These are phyloP conservation scores for Purpureocillium takamizusanense DNA, from an alignment of 2,329 filamentous ascomycete genomes.

Conservation along the genomic window DNA sequence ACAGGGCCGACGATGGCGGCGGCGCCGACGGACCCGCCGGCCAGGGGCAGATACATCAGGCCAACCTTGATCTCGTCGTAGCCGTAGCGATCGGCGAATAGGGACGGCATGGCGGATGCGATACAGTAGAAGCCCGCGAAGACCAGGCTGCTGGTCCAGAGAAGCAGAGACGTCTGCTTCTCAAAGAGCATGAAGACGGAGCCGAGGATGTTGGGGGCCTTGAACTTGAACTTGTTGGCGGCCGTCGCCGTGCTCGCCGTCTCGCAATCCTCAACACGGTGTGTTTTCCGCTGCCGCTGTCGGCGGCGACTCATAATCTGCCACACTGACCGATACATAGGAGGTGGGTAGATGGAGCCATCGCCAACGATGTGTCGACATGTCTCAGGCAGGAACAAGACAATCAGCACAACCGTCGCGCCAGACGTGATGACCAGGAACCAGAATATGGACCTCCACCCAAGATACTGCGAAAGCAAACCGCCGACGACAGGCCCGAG, in stretches of 20 bases:
- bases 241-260: constrained; percentile 7
- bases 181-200: constrained; percentile 31
- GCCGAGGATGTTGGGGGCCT: constrained; percentile 29
- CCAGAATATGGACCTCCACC: constrained; percentile 56
- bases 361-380: constrained; percentile 40
- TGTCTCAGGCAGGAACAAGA: constrained; percentile 46
- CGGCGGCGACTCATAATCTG: constrained; percentile 17
- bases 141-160: constrained; percentile 33
- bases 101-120: constrained; percentile 32
- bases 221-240: constrained; percentile 23
- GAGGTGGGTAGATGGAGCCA: constrained; percentile 35
- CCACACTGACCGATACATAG: constrained; percentile 24
- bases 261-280: neutral
- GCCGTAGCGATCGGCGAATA: constrained; percentile 44
- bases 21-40: constrained; percentile 37
- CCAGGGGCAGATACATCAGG: constrained; percentile 42
- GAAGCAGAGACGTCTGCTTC: constrained; percentile 32
- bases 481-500: constrained; percentile 51
- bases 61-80: constrained; percentile 47
- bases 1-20: constrained; percentile 40
- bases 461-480: constrained; percentile 43
- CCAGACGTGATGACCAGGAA: constrained; percentile 41
- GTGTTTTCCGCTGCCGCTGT: neutral
- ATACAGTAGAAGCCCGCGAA: constrained; percentile 43
- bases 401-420: constrained; percentile 30